These are phyloP conservation scores for Penicillium sp. DNA, from an alignment of 2,329 filamentous ascomycete genomes.

Conservation along the genomic window DNA sequence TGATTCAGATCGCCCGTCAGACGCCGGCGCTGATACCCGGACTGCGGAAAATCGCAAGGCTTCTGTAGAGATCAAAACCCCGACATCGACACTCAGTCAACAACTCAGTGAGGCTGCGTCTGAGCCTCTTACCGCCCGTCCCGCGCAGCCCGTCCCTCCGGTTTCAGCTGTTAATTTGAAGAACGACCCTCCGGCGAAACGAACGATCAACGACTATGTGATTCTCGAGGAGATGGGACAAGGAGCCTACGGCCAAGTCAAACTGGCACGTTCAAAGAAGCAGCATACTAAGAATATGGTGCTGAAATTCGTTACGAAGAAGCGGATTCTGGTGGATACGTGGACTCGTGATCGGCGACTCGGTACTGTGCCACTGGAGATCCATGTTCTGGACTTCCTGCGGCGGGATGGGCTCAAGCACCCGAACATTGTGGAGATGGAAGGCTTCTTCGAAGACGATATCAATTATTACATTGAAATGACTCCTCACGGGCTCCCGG, in stretches of 20 bases:
- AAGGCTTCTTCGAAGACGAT: conserved; percentile 63
- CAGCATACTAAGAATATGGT: conserved; percentile 77
- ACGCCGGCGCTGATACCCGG: conserved; percentile 31
- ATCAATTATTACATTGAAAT: conserved; percentile 98
- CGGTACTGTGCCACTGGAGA: conserved; percentile 92
- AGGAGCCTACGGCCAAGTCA: conserved; percentile 96
- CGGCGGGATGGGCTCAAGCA: conserved; percentile 67
- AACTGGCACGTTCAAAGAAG: conserved; percentile 82
- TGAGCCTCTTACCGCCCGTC: conserved; percentile 44
- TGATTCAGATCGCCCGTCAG: conserved; percentile 67
- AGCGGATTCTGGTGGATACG: conserved; percentile 93
- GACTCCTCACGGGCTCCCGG: conserved; percentile 85
- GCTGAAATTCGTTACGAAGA: conserved; percentile 96
- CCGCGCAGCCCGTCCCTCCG: conserved; percentile 38
- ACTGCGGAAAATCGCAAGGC: conserved; percentile 24
- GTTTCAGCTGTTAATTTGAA: conserved; percentile 25
- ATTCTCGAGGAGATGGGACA: conserved; percentile 98
- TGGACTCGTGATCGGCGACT: conserved; percentile 93
- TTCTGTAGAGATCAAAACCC: conserved; percentile 37
- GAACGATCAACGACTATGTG: conserved; percentile 82
- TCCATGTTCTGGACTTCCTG: conserved; percentile 93
- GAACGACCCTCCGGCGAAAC: conserved; percentile 57
- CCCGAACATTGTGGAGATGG: conserved; percentile 67
- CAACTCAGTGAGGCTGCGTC: conserved; percentile 52
- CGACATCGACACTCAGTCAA: conserved; percentile 50